A percentile compares a stretch with the other conserved stretches of the same genome.
Evolutionary conservation across 2,329 filamentous ascomycete species (phyloP).

Genomic region (Claviceps citrina): DNA sequence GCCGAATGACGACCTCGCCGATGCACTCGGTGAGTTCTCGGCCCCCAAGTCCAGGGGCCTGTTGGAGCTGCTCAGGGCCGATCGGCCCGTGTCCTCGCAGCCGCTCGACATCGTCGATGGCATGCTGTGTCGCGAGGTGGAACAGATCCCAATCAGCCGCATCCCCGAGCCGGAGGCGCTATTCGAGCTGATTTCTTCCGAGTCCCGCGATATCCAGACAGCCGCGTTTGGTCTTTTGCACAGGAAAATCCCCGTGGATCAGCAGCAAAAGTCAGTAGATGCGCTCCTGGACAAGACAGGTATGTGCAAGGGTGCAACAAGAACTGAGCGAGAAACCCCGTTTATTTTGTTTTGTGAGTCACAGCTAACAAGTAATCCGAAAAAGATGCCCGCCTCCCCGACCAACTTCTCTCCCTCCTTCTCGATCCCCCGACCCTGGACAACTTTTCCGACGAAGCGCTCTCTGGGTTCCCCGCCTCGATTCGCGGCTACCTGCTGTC

Average conservation of each 20-base stretch:
- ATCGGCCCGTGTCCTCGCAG: slow-evolving; percentile 34
- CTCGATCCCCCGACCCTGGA: slow-evolving; percentile 61
- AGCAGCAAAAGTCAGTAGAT: slow-evolving; percentile 73
- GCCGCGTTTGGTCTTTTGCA: slow-evolving; percentile 71
- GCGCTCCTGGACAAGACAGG: slow-evolving; percentile 52
- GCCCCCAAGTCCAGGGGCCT: slow-evolving; percentile 40
- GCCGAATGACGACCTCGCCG: slow-evolving; percentile 72
- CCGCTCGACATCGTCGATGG: slow-evolving; percentile 63
- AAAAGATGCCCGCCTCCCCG: slow-evolving; percentile 53
- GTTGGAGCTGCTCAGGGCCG: slow-evolving; percentile 45
- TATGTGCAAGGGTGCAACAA: slow-evolving; percentile 12
- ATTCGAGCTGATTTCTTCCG: slow-evolving; percentile 61
- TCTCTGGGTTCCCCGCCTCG: slow-evolving; percentile 51
- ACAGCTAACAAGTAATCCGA: background rate
- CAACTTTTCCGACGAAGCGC: slow-evolving; percentile 47
- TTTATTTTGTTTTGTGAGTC: background rate
- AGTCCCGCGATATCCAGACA: slow-evolving; percentile 60
- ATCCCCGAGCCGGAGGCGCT: slow-evolving; percentile 51
- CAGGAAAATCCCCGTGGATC: slow-evolving; percentile 57
- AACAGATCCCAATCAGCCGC: slow-evolving; percentile 44
- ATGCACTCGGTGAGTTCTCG: slow-evolving; percentile 51
- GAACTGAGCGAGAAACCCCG: too few species aligned
- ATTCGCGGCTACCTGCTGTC: slow-evolving; percentile 72
- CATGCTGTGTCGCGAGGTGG: slow-evolving; percentile 54
- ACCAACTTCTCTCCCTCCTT: slow-evolving; percentile 72